phyloP scores from a whole-genome alignment of 225 moss, liverwort and hornwort species.

The Anthoceros angustus region DNA sequence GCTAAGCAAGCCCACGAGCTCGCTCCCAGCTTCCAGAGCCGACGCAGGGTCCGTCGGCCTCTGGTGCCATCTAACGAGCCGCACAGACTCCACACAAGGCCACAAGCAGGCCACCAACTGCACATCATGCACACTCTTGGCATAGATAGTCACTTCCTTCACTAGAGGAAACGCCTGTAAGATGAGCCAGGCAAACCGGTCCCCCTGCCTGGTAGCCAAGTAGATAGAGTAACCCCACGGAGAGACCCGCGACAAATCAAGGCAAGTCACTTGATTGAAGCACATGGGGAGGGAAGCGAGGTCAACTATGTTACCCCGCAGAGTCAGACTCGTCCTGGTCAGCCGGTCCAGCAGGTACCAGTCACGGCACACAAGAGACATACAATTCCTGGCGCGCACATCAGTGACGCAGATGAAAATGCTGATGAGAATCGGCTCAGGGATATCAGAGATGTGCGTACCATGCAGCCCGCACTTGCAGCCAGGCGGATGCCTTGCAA shows the following conservation, averaged over 20 bases:
- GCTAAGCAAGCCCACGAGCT: slow-evolving; percentile 40
- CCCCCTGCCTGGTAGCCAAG: slow-evolving; percentile 36
- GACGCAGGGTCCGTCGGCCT: slow-evolving; percentile 33
- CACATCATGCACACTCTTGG: slow-evolving; percentile 56
- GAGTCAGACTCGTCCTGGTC: slow-evolving; percentile 42
- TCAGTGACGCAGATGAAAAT: slow-evolving; percentile 36
- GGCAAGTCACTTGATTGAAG: slow-evolving; percentile 36
- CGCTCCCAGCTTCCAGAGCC: slow-evolving; percentile 24
- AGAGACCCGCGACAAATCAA: slow-evolving; percentile 68
- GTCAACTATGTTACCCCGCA: slow-evolving; percentile 63
- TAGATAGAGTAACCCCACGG: slow-evolving; percentile 91
- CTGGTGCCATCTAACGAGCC: slow-evolving; percentile 72
- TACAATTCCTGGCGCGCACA: slow-evolving; percentile 46
- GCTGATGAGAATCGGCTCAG: slow-evolving; percentile 48
- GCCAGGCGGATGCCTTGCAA: neutral
- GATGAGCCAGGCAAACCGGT: slow-evolving; percentile 53
- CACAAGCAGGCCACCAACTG: slow-evolving; percentile 76
- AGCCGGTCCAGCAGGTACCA: slow-evolving; percentile 82
- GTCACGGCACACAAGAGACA: slow-evolving; percentile 53
- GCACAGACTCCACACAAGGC: slow-evolving; percentile 52
- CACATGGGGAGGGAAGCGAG: slow-evolving; percentile 37
- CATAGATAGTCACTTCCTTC: slow-evolving; percentile 46
- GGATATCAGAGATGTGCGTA: slow-evolving; percentile 59
- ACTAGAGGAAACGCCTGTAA: slow-evolving; percentile 57
- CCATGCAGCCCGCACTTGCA: neutral